phyloP scores from a whole-genome alignment of 1,284 basidiomycete genomes.

The Fomitopsis betulina region DNA sequence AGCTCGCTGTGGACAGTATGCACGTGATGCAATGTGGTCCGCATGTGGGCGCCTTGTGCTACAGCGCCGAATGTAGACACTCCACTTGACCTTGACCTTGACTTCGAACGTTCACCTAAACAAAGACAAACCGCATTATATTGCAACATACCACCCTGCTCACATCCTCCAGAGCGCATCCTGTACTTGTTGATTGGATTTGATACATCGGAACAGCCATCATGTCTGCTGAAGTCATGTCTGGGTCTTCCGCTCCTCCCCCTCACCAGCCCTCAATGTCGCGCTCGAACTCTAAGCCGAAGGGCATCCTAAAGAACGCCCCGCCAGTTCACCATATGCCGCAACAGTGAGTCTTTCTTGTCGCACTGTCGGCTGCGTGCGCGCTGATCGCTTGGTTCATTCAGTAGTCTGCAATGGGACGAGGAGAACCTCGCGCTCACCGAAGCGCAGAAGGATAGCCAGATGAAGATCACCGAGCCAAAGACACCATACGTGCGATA shows the following conservation, averaged over 20 bases:
- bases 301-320: constrained; percentile 82
- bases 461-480: constrained; percentile 96
- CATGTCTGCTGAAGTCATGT: constrained; percentile 8
- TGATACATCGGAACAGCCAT: not conserved
- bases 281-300: constrained; percentile 53
- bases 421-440: constrained; percentile 88
- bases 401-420: constrained; percentile 77
- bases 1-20: not conserved
- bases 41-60: not conserved
- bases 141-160: not conserved
- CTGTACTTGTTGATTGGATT: not conserved
- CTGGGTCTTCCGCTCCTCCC: constrained; percentile 3
- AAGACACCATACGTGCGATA: constrained; percentile 95
- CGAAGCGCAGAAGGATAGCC: constrained; percentile 87
- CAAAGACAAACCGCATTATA: not conserved
- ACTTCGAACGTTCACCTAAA: not conserved
- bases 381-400: constrained; percentile 21
- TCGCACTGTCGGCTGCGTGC: constrained; percentile 1
- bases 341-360: constrained; percentile 36
- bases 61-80: not conserved
- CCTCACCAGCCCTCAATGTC: constrained; percentile 24
- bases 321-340: constrained; percentile 40
- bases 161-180: not conserved
- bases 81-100: not conserved
- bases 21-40: not conserved